A percentile compares a stretch with the other conserved stretches of the same genome.
phyloP scores from a whole-genome alignment of 164 flowering plant species.

The Annona squamosa region DNA sequence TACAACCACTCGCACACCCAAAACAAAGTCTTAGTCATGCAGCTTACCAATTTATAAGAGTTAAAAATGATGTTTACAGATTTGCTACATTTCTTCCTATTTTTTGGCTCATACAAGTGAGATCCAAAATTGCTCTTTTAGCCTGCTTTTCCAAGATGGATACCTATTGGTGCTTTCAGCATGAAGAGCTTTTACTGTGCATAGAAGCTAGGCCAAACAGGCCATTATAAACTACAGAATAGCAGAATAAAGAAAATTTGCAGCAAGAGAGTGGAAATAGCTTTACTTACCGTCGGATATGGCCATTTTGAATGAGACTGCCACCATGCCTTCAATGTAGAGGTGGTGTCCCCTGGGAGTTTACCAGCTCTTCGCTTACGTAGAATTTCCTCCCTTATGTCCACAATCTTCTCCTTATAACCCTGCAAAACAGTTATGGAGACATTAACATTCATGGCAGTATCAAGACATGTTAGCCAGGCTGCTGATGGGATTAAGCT shows the following conservation, averaged over 20 bases:
- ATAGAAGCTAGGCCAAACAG: no score
- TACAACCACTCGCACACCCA: no score
- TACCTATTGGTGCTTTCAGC: no score
- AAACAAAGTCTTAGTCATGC: no score
- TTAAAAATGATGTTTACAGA: no score
- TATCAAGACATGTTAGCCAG: background rate
- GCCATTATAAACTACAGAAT: no score
- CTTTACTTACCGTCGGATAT: conserved; percentile 67
- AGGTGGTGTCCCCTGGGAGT: conserved; percentile 84
- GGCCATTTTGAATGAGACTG: conserved; percentile 86
- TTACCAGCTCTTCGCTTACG: conserved; percentile 80
- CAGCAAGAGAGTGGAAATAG: background rate
- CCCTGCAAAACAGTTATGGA: conserved; percentile 30
- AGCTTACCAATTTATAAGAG: no score
- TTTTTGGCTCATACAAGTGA: no score
- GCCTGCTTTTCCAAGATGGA: no score
- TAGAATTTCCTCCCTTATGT: conserved; percentile 69
- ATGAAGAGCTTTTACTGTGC: no score
- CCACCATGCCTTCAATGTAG: conserved; percentile 81
- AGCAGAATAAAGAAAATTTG: background rate
- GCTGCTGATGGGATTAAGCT: background rate
- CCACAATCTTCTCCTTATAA: conserved; percentile 77
- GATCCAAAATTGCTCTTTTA: no score
- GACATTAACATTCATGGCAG: background rate
- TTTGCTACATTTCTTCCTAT: no score